A percentile compares a stretch with the other conserved stretches of the same genome.
Evolutionary conservation across 768 basidiomycete species (phyloP).

Genomic region (Mycena kentingensis): DNA sequence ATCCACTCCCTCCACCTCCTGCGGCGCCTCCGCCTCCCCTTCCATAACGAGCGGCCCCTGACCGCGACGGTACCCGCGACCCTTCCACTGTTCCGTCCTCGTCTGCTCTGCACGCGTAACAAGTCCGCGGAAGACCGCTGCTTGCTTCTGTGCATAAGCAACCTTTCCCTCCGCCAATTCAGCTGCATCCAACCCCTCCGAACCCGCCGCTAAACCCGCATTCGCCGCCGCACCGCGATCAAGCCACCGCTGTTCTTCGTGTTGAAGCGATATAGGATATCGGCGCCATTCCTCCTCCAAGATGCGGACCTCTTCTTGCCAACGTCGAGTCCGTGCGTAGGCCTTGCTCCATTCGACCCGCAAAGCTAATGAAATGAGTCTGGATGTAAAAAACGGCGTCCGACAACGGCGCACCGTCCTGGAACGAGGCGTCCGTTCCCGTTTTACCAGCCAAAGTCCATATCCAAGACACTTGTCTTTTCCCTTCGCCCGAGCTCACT

Average conservation of each 20-base stretch:
- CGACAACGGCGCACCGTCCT: not conserved
- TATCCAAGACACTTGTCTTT: too few relatives aligned
- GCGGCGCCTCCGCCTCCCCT: too few relatives aligned
- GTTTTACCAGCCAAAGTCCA: too few relatives aligned
- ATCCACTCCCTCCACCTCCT: too few relatives aligned
- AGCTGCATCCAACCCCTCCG: too few relatives aligned
- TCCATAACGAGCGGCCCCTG: too few relatives aligned
- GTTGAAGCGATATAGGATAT: not conserved
- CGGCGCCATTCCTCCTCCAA: constrained; percentile 13
- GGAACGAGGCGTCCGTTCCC: not conserved
- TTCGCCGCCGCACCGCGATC: not conserved
- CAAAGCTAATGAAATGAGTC: not conserved
- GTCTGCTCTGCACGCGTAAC: not conserved
- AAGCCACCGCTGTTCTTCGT: not conserved
- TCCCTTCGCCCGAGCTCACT: too few relatives aligned
- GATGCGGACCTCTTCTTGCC: constrained; percentile 13
- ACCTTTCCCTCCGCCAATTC: not conserved
- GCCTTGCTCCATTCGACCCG: constrained; percentile 20
- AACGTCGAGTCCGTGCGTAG: not conserved
- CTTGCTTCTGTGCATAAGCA: not conserved
- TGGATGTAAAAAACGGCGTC: too few relatives aligned
- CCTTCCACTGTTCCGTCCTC: not conserved
- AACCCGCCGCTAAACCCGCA: not conserved
- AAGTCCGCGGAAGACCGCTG: not conserved
- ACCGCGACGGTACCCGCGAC: not conserved